Conservation (phyloP, 768 basidiomycete species). For the Galerina sulciceps region DNA sequence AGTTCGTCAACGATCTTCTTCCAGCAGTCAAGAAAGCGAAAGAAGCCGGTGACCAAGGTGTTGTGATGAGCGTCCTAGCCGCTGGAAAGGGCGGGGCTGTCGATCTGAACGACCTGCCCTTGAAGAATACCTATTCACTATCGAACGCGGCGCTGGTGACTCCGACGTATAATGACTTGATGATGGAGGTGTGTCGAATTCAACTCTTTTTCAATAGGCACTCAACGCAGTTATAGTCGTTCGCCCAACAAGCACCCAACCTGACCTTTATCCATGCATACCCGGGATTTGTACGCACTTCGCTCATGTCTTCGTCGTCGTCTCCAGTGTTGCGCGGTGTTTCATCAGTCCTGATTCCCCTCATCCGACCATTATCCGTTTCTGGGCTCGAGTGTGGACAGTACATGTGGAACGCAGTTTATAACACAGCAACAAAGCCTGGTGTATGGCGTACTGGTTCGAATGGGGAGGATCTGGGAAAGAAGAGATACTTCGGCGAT, state of each 20-base stretch:
- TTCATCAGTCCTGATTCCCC: conserved; percentile 18
- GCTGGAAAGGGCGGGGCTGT: conserved; percentile 36
- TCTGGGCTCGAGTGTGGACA: conserved; percentile 35
- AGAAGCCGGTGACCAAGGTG: conserved; percentile 52
- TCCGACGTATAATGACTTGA: conserved; percentile 55
- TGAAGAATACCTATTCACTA: conserved; percentile 49
- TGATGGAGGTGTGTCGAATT: conserved; percentile 46
- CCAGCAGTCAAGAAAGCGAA: conserved; percentile 47
- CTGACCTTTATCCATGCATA: conserved; percentile 41
- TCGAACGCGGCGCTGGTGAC: conserved; percentile 35
- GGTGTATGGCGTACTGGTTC: conserved; percentile 37
- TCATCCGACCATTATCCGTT: conserved; percentile 30
- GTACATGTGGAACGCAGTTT: conserved; percentile 41
- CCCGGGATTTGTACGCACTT: conserved; percentile 44
- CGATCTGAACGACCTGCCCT: conserved; percentile 49
- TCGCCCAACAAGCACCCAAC: conserved; percentile 30
- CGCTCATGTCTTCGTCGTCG: conserved; percentile 27
- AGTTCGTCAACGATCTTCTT: conserved; percentile 49
- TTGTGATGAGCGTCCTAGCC: conserved; percentile 50
- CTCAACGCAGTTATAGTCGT: conserved; percentile 28
- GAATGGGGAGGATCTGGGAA: conserved; percentile 40
- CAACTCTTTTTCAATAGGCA: neutral
- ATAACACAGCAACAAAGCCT: conserved; percentile 22
- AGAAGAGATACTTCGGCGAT: conserved; percentile 37
- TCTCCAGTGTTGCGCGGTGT: conserved; percentile 24